Percentiles rank a stretch among this genome's conserved stretches.
phyloP scores from a whole-genome alignment of 495 filamentous ascomycete genomes.

The Articulospora tetracladia region DNA sequence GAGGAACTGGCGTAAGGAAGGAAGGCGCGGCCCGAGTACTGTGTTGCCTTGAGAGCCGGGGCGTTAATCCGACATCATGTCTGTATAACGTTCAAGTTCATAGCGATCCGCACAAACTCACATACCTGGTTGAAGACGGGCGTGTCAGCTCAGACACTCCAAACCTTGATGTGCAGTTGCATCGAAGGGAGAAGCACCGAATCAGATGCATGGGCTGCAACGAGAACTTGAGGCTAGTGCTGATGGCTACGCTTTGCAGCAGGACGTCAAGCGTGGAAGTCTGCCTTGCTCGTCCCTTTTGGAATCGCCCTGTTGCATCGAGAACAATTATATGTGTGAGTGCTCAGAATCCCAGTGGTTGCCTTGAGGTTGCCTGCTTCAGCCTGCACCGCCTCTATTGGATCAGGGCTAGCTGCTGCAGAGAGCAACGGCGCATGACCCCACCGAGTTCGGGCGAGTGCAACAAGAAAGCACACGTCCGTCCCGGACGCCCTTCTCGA shows the following conservation, averaged over 20 bases:
- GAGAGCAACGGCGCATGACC: constrained; percentile 4
- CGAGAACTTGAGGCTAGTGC: too few relatives aligned
- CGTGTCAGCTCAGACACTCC: not conserved
- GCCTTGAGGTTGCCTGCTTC: not conserved
- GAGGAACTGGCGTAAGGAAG: not conserved
- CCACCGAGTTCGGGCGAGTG: not conserved
- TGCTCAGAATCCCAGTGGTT: not conserved
- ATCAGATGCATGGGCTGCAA: not conserved
- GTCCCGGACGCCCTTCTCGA: not conserved
- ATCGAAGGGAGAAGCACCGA: too few relatives aligned
- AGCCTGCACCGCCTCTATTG: not conserved
- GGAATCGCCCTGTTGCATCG: not conserved
- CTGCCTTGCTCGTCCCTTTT: not conserved
- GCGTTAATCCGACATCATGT: too few relatives aligned
- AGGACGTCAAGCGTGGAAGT: not conserved
- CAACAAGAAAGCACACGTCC: not conserved
- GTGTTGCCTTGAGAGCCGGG: too few relatives aligned
- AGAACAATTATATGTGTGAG: not conserved
- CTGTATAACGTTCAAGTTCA: too few relatives aligned
- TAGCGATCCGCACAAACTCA: too few relatives aligned
- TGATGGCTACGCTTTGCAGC: not conserved
- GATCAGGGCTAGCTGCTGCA: not conserved
- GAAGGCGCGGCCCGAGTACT: not conserved
- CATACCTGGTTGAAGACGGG: not conserved
- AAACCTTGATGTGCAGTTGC: not conserved